These are phyloP conservation scores for Gaultheria prostrata DNA, from an alignment of 148 eudicot genomes.

Conservation along the genomic window DNA sequence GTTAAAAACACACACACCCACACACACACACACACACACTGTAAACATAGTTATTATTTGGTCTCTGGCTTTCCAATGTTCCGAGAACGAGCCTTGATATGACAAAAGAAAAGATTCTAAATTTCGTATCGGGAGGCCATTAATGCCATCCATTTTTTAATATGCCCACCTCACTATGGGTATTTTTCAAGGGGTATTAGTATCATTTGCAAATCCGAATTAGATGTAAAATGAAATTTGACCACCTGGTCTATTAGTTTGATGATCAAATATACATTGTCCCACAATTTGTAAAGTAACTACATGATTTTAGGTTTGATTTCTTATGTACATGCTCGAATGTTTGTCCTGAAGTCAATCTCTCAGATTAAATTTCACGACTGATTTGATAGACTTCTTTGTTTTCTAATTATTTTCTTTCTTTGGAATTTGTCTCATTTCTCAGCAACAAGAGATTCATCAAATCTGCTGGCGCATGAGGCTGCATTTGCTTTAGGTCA, in stretches of 20 bases:
- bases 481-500: conserved; percentile 99
- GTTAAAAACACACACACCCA: too few species aligned
- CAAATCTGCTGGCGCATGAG: conserved; percentile 94
- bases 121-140: neutral
- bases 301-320: too few species aligned
- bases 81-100: neutral
- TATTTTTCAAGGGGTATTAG: neutral
- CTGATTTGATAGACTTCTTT: too few species aligned
- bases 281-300: neutral
- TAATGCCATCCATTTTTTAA: too few species aligned
- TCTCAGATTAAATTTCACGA: too few species aligned
- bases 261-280: neutral
- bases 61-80: too few species aligned
- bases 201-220: neutral
- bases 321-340: too few species aligned
- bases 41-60: too few species aligned
- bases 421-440: neutral
- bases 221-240: neutral
- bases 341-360: too few species aligned
- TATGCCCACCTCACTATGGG: neutral
- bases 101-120: neutral
- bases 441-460: conserved; percentile 81
- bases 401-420: neutral
- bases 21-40: too few species aligned
- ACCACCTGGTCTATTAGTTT: neutral